A percentile compares a stretch with the other conserved stretches of the same genome.
Evolutionary conservation across 805 yeast species (phyloP).

Genomic region (Kluyveromyces nonfermentans): DNA sequence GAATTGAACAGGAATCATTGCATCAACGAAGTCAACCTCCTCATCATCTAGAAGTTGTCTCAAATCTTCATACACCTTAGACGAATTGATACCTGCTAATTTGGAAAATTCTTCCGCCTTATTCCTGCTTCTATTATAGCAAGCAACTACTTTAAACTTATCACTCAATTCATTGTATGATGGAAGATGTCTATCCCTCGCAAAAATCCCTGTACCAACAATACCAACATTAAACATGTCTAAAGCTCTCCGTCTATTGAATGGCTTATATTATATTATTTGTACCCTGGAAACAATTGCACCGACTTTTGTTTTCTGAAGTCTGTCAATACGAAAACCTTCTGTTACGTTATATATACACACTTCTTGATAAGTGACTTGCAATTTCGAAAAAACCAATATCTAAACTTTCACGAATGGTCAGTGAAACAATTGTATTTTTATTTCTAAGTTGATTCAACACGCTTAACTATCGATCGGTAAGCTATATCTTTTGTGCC

Average conservation of each 20-base stretch:
- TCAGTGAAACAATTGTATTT: no score
- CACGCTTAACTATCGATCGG: no score
- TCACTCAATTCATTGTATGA: constrained; percentile 43
- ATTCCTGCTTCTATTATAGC: constrained; percentile 72
- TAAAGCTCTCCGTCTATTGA: neutral
- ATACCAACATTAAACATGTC: constrained; percentile 45
- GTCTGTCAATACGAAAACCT: no score
- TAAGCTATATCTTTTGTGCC: no score
- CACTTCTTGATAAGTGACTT: no score
- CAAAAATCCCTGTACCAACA: constrained; percentile 84
- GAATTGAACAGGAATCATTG: constrained; percentile 79
- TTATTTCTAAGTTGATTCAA: no score
- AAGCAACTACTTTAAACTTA: constrained; percentile 51
- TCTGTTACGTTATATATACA: no score
- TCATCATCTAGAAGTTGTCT: constrained; percentile 60
- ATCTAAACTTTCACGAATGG: no score
- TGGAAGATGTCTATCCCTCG: constrained; percentile 76
- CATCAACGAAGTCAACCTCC: constrained; percentile 71
- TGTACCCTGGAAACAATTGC: no score
- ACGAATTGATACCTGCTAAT: constrained; percentile 41
- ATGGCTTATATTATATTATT: no score
- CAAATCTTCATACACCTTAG: constrained; percentile 48
- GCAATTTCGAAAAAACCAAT: no score
- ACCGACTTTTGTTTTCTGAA: no score
- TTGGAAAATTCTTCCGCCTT: constrained; percentile 78